A percentile compares a stretch with the other conserved stretches of the same genome.
Evolutionary conservation across 2,329 filamentous ascomycete species (phyloP).

Genomic region (Bipolaris oryzae): DNA sequence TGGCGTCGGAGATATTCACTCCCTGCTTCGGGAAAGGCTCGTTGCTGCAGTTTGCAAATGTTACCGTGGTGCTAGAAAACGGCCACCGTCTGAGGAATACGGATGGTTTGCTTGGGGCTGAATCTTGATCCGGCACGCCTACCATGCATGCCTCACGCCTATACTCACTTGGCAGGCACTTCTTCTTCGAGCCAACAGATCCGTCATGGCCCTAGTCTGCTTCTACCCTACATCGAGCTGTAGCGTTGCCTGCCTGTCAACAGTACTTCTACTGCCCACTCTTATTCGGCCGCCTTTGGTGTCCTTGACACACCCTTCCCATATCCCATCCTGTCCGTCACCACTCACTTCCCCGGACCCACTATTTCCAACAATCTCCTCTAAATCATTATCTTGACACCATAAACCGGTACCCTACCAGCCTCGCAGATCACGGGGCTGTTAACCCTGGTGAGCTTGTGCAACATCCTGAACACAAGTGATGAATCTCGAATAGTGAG

Average conservation of each 20-base stretch:
- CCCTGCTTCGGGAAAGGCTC: slow-evolving; percentile 50
- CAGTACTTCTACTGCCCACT: slow-evolving; percentile 42
- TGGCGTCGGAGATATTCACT: slow-evolving; percentile 51
- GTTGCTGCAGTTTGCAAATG: slow-evolving; percentile 56
- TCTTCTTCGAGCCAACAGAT: slow-evolving; percentile 50
- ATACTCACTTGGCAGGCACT: slow-evolving; percentile 45
- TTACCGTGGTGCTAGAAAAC: slow-evolving; percentile 53
- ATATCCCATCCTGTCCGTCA: slow-evolving; percentile 29
- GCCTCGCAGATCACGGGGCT: slow-evolving; percentile 43
- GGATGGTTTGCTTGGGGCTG: slow-evolving; percentile 53
- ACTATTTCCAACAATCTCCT: slow-evolving; percentile 14
- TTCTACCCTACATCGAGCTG: slow-evolving; percentile 46
- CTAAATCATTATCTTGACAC: slow-evolving; percentile 27
- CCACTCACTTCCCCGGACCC: slow-evolving; percentile 17
- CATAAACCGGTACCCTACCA: slow-evolving; percentile 33
- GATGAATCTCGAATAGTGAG: slow-evolving; percentile 36
- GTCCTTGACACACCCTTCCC: slow-evolving; percentile 27
- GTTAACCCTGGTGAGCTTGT: slow-evolving; percentile 39
- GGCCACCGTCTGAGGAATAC: slow-evolving; percentile 55
- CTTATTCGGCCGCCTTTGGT: slow-evolving; percentile 32
- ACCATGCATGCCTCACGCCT: slow-evolving; percentile 42
- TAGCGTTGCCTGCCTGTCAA: slow-evolving; percentile 38
- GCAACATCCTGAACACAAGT: slow-evolving; percentile 35
- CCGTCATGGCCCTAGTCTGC: slow-evolving; percentile 40
- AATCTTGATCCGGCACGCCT: slow-evolving; percentile 50